Percentiles rank a stretch among this genome's conserved stretches.
phyloP scores from a whole-genome alignment of 495 filamentous ascomycete genomes.

The Tuber microsphaerosporum region DNA sequence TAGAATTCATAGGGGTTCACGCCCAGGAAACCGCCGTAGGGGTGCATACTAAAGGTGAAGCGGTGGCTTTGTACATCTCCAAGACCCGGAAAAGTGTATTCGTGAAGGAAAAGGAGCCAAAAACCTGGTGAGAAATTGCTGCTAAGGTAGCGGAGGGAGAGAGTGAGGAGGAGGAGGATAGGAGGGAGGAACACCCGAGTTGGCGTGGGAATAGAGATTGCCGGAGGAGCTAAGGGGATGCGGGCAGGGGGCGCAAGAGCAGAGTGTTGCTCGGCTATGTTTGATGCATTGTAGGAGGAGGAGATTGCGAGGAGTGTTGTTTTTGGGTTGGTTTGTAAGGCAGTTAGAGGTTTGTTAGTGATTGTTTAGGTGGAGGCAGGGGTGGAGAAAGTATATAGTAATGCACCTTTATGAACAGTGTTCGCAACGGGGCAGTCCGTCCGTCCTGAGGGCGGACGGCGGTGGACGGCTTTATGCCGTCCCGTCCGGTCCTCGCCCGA shows the following conservation, averaged over 20 bases:
- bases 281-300: conserved; percentile 84
- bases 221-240: conserved; percentile 76
- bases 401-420: conserved; percentile 5
- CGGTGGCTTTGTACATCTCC: conserved; percentile 63
- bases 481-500: too few species aligned
- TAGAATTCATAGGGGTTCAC: too few species aligned
- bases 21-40: conserved; percentile 73
- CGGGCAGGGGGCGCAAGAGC: conserved; percentile 80
- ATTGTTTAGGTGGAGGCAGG: background rate
- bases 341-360: conserved; percentile 66
- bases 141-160: conserved; percentile 49
- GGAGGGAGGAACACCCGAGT: conserved; percentile 64
- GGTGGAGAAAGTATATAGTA: background rate
- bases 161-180: conserved; percentile 61
- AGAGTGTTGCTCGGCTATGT: conserved; percentile 80
- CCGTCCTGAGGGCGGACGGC: too few species aligned
- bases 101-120: conserved; percentile 73
- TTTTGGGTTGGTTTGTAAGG: conserved; percentile 79
- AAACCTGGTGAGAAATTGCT: conserved; percentile 52
- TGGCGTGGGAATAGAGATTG: conserved; percentile 77
- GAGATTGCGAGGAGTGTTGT: conserved; percentile 76
- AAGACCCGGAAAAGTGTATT: conserved; percentile 75
- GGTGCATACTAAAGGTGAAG: conserved; percentile 67
- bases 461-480: too few species aligned
- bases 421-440: too few species aligned